Evolutionary conservation across 139 green algal genomes (phyloP).

Genomic region (Picochlorum sp.): DNA sequence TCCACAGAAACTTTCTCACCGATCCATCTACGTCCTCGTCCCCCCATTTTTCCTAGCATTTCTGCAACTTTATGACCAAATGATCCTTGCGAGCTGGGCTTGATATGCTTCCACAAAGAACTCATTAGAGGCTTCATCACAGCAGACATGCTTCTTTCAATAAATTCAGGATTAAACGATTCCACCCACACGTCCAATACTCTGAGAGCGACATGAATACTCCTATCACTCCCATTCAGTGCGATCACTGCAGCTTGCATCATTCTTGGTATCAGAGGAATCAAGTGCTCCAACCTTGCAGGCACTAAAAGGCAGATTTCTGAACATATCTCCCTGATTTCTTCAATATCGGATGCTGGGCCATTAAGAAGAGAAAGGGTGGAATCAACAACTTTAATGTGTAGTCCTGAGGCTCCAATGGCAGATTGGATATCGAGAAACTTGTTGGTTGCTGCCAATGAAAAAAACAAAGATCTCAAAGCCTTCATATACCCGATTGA

Average conservation of each 20-base stretch:
- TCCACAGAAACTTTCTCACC: constrained; percentile 58
- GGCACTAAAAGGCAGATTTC: constrained; percentile 84
- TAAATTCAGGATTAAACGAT: constrained; percentile 86
- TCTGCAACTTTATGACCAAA: constrained; percentile 66
- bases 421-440: constrained; percentile 22
- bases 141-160: constrained; percentile 76
- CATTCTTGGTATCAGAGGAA: constrained; percentile 68
- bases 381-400: constrained; percentile 12
- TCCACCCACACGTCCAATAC: constrained; percentile 92
- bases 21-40: constrained; percentile 77
- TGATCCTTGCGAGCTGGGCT: constrained; percentile 42
- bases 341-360: constrained; percentile 3
- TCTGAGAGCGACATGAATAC: constrained; percentile 40
- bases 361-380: constrained; percentile 5
- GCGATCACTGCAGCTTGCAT: constrained; percentile 73
- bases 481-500: background rate
- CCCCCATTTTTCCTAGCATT: constrained; percentile 94
- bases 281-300: constrained; percentile 55
- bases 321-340: constrained; percentile 43
- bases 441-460: constrained; percentile 9
- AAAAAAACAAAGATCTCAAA: constrained; percentile 11
- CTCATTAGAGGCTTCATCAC: constrained; percentile 68
- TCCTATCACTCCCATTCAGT: constrained; percentile 42
- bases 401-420: constrained; percentile 8
- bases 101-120: constrained; percentile 76